Evolutionary conservation across 2,329 filamentous ascomycete species (phyloP).

Genomic region (Penicillium sumatraense): DNA sequence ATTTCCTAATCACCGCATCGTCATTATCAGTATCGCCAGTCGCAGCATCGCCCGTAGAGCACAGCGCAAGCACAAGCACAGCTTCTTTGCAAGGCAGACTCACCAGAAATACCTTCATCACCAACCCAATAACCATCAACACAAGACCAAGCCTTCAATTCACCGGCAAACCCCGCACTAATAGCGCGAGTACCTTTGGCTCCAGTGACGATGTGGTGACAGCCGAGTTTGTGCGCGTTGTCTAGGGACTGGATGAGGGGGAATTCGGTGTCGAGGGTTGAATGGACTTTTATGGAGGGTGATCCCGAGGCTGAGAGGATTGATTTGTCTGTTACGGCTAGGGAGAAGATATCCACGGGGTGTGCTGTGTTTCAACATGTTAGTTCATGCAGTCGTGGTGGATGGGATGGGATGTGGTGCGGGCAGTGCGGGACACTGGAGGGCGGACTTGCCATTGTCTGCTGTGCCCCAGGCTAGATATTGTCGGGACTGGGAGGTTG

Average conservation of each 20-base stretch:
- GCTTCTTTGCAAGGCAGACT: neutral
- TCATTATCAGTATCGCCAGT: slow-evolving; percentile 5
- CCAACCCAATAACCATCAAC: slow-evolving; percentile 60
- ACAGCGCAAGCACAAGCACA: too few species aligned
- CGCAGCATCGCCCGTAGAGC: neutral
- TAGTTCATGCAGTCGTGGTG: slow-evolving; percentile 28
- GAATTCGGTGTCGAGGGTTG: slow-evolving; percentile 71
- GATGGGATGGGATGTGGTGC: neutral
- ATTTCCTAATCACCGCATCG: slow-evolving; percentile 13
- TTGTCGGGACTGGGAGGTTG: slow-evolving; percentile 80
- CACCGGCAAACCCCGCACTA: slow-evolving; percentile 86
- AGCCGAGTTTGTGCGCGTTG: slow-evolving; percentile 82
- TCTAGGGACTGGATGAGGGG: slow-evolving; percentile 79
- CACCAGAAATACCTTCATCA: slow-evolving; percentile 53
- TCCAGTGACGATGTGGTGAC: slow-evolving; percentile 82
- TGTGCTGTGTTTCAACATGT: slow-evolving; percentile 69
- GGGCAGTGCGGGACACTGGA: too few species aligned
- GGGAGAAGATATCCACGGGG: slow-evolving; percentile 79
- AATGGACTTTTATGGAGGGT: slow-evolving; percentile 79
- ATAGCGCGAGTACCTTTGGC: slow-evolving; percentile 73
- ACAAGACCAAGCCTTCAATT: slow-evolving; percentile 80
- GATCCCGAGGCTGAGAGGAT: slow-evolving; percentile 85
- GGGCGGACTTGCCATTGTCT: slow-evolving; percentile 76
- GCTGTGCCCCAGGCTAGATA: slow-evolving; percentile 92
- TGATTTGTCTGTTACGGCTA: slow-evolving; percentile 74